Evolutionary conservation across 2,329 filamentous ascomycete species (phyloP).

Genomic region (Nigrospora osmanthi): DNA sequence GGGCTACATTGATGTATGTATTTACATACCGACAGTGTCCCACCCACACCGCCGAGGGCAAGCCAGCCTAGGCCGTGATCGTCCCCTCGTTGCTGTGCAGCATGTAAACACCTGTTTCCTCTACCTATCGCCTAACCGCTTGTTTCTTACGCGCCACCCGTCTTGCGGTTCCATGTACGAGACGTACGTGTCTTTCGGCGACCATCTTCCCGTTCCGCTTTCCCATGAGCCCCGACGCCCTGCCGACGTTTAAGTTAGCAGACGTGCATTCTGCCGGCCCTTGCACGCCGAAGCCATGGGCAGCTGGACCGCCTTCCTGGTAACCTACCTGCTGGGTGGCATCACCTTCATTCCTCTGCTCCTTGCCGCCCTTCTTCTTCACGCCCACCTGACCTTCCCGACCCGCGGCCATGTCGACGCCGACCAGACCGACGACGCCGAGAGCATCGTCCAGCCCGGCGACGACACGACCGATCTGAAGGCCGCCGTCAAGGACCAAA

Average conservation of each 20-base stretch:
- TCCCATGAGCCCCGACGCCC: not conserved
- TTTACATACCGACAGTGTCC: too few species aligned
- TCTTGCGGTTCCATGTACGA: too few species aligned
- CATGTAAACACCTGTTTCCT: not conserved
- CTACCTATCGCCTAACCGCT: too few species aligned
- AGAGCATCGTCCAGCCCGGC: constrained; percentile 45
- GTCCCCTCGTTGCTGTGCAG: not conserved
- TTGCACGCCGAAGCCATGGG: constrained; percentile 31
- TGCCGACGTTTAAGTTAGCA: not conserved
- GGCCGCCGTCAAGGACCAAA: constrained; percentile 48
- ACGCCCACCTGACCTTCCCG: constrained; percentile 64
- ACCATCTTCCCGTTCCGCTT: too few species aligned
- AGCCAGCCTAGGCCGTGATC: too few species aligned
- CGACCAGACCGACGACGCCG: constrained; percentile 17
- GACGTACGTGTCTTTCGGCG: too few species aligned
- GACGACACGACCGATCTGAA: constrained; percentile 61
- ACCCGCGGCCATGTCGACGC: constrained; percentile 31
- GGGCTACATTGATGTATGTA: too few species aligned
- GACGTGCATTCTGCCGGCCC: not conserved
- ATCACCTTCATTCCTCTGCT: constrained; percentile 79
- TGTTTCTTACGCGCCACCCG: too few species aligned
- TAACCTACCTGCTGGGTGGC: constrained; percentile 78
- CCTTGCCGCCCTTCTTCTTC: constrained; percentile 49
- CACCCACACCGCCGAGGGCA: too few species aligned
- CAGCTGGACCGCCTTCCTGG: constrained; percentile 50